Percentiles rank a stretch among this genome's conserved stretches.
Conservation (phyloP, 345 rosid species). For the Brassica carinata region DNA sequence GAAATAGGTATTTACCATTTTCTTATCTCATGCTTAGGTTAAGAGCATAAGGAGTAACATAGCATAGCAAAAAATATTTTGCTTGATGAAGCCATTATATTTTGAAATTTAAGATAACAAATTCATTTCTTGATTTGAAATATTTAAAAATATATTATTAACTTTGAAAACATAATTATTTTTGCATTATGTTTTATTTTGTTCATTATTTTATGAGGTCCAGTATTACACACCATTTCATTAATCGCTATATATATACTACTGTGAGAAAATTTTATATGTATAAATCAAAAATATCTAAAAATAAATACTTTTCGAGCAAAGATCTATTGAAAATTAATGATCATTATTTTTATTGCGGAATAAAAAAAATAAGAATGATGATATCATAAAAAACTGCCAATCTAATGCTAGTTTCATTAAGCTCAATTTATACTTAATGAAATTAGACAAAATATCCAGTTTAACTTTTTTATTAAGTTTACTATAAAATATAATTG, state of each 20-base stretch:
- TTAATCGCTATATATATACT: not conserved
- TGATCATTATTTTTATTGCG: not conserved
- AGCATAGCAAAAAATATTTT: not conserved
- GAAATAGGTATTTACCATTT: not conserved
- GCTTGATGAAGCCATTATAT: not conserved
- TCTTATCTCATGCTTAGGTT: not conserved
- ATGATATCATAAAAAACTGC: not conserved
- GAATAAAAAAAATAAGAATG: not conserved
- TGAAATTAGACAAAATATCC: not conserved
- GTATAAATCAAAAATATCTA: not conserved
- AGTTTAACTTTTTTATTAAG: not conserved
- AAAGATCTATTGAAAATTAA: not conserved
- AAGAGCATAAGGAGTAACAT: not conserved
- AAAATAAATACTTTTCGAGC: not conserved
- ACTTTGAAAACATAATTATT: not conserved
- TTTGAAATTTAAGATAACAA: not conserved
- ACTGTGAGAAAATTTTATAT: not conserved
- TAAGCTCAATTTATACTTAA: not conserved
- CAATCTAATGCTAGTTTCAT: not conserved
- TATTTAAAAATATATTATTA: too few species aligned
- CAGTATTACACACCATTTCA: not conserved
- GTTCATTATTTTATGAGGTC: not conserved
- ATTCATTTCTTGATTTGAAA: not conserved
- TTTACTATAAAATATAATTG: too few species aligned
- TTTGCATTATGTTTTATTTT: not conserved